A percentile compares a stretch with the other conserved stretches of the same genome.
phyloP scores from a whole-genome alignment of 2,329 filamentous ascomycete species.

The Pseudogymnoascus sp. region DNA sequence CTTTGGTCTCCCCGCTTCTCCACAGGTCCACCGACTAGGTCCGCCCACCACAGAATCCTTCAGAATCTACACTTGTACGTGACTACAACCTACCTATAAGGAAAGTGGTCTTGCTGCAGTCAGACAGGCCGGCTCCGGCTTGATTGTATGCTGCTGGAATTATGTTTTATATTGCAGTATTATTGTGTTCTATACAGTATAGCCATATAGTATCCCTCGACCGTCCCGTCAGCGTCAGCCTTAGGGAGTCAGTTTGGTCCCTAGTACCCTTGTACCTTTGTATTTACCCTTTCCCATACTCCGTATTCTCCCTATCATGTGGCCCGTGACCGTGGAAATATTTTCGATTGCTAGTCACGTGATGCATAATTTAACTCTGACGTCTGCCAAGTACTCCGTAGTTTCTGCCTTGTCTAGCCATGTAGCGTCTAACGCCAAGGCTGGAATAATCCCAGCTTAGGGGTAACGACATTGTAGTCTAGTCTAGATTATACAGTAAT shows the following conservation, averaged over 20 bases:
- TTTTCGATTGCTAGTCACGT: not conserved
- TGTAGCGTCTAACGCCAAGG: no score
- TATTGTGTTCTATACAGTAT: not conserved
- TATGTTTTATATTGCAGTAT: not conserved
- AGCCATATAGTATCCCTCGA: not conserved
- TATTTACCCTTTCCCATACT: not conserved
- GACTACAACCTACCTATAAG: not conserved
- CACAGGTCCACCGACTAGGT: not conserved
- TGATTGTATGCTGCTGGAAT: not conserved
- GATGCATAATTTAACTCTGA: not conserved
- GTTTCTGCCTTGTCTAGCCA: no score
- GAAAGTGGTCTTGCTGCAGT: not conserved
- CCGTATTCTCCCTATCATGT: no score
- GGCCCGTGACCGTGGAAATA: not conserved
- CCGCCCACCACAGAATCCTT: not conserved
- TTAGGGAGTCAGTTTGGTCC: not conserved
- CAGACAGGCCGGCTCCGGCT: not conserved
- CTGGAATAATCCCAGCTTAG: no score
- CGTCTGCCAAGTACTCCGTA: not conserved
- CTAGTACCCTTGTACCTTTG: not conserved
- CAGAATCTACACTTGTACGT: not conserved
- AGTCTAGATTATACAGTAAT: no score
- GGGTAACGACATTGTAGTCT: no score
- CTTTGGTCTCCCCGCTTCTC: not conserved
- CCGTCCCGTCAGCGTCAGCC: not conserved